These are phyloP conservation scores for Sanghuangporus baumii DNA, from an alignment of 1,284 basidiomycete genomes.

Conservation along the genomic window DNA sequence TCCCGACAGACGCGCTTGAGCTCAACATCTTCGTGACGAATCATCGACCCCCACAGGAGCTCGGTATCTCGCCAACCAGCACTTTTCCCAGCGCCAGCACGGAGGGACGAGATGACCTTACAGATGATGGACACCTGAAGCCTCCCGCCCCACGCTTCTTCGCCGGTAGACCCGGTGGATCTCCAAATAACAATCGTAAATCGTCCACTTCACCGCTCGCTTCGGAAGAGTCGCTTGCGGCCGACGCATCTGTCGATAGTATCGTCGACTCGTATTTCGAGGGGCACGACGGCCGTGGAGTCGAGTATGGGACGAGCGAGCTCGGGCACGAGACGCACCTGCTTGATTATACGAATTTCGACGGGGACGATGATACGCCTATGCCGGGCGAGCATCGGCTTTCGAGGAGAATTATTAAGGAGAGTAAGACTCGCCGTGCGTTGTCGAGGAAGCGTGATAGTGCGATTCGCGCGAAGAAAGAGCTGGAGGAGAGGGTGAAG, in stretches of 20 bases:
- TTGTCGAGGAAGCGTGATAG: conserved; percentile 37
- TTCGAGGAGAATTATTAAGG: conserved; percentile 54
- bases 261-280: conserved; percentile 35
- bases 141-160: conserved; percentile 13
- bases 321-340: conserved; percentile 47
- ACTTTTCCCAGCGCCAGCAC: conserved; percentile 1
- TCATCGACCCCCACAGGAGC: conserved; percentile 25
- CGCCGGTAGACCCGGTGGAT: neutral
- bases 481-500: conserved; percentile 9
- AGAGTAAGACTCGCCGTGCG: conserved; percentile 64
- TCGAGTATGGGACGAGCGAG: conserved; percentile 27
- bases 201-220: neutral
- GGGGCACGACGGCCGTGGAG: conserved; percentile 27
- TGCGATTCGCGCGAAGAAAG: conserved; percentile 22
- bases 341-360: conserved; percentile 76
- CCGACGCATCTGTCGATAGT: conserved; percentile 31
- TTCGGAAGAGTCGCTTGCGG: conserved; percentile 8
- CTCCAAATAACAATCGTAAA: neutral
- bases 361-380: conserved; percentile 67
- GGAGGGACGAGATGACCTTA: conserved; percentile 8
- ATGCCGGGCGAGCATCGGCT: conserved; percentile 61
- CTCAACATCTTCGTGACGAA: conserved; percentile 82
- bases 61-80: conserved; percentile 15
- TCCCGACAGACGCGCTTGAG: conserved; percentile 53
- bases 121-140: conserved; percentile 7